Evolutionary conservation across 208 protist species (phyloP).

Genomic region (Vickermania ingenoplastis): DNA sequence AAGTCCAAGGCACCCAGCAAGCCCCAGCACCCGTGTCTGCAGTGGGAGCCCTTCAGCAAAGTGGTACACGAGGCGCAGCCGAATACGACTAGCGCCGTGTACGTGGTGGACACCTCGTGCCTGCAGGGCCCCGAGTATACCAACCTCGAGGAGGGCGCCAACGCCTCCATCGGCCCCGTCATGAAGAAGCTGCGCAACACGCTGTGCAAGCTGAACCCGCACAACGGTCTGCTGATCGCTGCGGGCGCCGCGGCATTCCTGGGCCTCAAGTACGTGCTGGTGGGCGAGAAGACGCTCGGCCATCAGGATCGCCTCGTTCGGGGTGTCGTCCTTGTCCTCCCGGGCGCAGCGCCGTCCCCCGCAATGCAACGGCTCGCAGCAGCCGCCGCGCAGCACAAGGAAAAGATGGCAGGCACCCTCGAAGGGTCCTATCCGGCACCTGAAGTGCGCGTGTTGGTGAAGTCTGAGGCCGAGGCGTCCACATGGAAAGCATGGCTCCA

Average conservation of each 20-base stretch:
- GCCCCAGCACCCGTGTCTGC: constrained; percentile 53
- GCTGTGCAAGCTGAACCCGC: constrained; percentile 55
- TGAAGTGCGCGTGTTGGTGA: constrained; percentile 39
- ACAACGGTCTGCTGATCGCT: constrained; percentile 61
- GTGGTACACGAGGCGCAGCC: constrained; percentile 46
- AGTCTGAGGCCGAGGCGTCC: constrained; percentile 12
- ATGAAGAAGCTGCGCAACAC: constrained; percentile 56
- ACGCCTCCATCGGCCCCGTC: constrained; percentile 34
- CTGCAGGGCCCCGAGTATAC: constrained; percentile 12
- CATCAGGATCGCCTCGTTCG: constrained; percentile 59
- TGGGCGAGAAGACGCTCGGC: constrained; percentile 60
- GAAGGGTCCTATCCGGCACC: constrained; percentile 22
- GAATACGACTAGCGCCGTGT: constrained; percentile 69
- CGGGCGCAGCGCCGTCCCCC: constrained; percentile 12
- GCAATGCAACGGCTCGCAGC: constrained; percentile 6
- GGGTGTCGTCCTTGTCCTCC: constrained; percentile 51
- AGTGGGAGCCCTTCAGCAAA: constrained; percentile 56
- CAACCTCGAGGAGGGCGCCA: constrained; percentile 33
- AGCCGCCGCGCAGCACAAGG: background rate
- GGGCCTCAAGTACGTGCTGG: constrained; percentile 59
- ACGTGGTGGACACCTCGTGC: constrained; percentile 46
- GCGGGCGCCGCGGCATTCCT: constrained; percentile 46
- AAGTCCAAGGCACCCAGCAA: constrained; percentile 31
- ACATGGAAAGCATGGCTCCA: constrained; percentile 25
- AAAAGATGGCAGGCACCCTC: constrained; percentile 1